Percentiles rank a stretch among this genome's conserved stretches.
Evolutionary conservation across 345 rosid genomes (phyloP).

Genomic region (Citrus glauca): DNA sequence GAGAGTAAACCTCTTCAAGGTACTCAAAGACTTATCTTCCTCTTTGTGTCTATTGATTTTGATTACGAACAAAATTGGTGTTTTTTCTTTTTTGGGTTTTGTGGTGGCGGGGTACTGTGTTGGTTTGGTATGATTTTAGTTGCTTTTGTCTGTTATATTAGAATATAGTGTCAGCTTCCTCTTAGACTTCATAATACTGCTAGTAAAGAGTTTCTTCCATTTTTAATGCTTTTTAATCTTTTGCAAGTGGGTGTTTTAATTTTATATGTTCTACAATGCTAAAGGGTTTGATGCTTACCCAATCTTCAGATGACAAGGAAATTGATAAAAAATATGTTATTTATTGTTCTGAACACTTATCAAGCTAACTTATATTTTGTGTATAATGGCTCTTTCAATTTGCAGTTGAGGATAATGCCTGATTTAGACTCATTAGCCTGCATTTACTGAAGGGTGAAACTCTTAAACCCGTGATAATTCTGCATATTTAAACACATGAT

Average conservation of each 20-base stretch:
- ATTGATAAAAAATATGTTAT: neutral
- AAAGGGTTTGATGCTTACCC: neutral
- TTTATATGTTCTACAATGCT: neutral
- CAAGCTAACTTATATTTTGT: neutral
- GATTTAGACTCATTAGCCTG: neutral
- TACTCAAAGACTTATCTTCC: slow-evolving; percentile 10
- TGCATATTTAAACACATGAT: neutral
- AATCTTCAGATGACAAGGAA: neutral
- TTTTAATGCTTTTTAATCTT: neutral
- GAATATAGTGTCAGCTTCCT: neutral
- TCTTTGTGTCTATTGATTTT: neutral
- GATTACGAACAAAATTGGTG: neutral
- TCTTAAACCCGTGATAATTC: neutral
- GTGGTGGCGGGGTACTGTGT: neutral
- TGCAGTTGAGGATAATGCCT: neutral
- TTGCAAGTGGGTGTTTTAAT: neutral
- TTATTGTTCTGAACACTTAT: neutral
- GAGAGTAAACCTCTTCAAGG: slow-evolving; percentile 66
- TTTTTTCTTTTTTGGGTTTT: too few species aligned
- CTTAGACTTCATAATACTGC: neutral
- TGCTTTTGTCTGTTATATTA: neutral
- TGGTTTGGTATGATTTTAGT: neutral
- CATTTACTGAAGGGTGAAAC: neutral
- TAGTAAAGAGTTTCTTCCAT: neutral
- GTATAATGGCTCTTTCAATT: neutral